These are phyloP conservation scores for Ochromonas danica DNA, from an alignment of 108 stramenopile genomes.

Conservation along the genomic window DNA sequence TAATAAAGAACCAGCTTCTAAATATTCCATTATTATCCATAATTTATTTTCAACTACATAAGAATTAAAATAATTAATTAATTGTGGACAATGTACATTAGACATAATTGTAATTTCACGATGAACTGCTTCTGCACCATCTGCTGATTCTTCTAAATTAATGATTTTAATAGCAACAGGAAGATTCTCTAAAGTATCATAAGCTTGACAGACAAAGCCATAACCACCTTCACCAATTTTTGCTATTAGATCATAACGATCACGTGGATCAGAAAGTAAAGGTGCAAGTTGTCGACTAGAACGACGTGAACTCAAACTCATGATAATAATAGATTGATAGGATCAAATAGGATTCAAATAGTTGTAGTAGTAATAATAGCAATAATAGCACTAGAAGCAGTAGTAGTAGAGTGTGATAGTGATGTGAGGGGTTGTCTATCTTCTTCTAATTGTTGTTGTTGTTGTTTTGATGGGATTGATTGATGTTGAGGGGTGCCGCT, in stretches of 20 bases:
- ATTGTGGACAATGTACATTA: constrained; percentile 78
- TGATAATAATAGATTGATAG: no score
- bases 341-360: no score
- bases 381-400: no score
- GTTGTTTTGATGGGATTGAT: no score
- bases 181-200: constrained; percentile 33
- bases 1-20: constrained; percentile 50
- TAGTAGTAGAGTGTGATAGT: no score
- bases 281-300: no score
- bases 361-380: no score
- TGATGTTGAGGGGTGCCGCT: no score
- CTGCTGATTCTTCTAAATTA: constrained; percentile 81
- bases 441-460: no score
- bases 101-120: constrained; percentile 91
- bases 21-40: constrained; percentile 55
- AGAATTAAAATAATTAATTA: constrained; percentile 77
- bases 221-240: constrained; percentile 89
- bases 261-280: not conserved
- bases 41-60: constrained; percentile 81
- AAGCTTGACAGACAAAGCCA: constrained; percentile 83
- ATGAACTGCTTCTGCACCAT: constrained; percentile 71
- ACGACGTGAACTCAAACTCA: no score
- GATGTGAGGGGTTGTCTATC: no score
- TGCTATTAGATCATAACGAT: constrained; percentile 37
- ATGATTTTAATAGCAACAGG: constrained; percentile 73